A percentile compares a stretch with the other conserved stretches of the same genome.
phyloP scores from a whole-genome alignment of 345 rosid genomes.

The Gossypium australe region DNA sequence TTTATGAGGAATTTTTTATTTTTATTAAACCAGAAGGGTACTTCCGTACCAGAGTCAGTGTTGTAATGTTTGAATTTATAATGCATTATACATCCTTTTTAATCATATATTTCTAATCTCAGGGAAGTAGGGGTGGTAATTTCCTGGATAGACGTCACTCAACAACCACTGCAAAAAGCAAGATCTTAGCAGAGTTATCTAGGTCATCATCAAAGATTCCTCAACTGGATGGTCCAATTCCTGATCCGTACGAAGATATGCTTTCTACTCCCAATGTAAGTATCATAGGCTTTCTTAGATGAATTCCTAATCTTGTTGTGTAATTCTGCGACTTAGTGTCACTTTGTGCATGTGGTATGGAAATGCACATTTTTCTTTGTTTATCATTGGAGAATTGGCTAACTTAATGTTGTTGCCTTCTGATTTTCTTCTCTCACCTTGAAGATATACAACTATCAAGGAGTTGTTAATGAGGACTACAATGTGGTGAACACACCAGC shows the following conservation, averaged over 20 bases:
- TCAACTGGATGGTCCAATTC: constrained; percentile 88
- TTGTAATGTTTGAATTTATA: background rate
- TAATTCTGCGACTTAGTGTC: background rate
- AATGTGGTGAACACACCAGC: constrained; percentile 83
- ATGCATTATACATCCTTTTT: background rate
- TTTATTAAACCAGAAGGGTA: background rate
- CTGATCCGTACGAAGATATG: constrained; percentile 88
- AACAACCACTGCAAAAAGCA: constrained; percentile 17
- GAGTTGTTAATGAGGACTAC: constrained; percentile 75
- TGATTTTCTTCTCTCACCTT: constrained; percentile 7
- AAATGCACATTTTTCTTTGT: background rate
- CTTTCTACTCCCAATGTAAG: constrained; percentile 94
- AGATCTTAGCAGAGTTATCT: constrained; percentile 10
- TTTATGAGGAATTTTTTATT: background rate
- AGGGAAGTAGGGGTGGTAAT: constrained; percentile 31
- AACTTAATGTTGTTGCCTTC: constrained; percentile 13
- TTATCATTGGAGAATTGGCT: constrained; percentile 10
- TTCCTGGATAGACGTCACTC: constrained; percentile 11
- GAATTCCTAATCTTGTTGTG: background rate
- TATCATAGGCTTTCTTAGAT: background rate
- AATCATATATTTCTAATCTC: constrained; percentile 15
- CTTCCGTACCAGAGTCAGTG: background rate
- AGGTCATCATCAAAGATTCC: constrained; percentile 56
- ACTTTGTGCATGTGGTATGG: background rate
- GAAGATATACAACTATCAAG: constrained; percentile 94